Percentiles rank a stretch among this genome's conserved stretches.
phyloP scores from a whole-genome alignment of 73 alveolate genomes.

The Paramecium pentaurelia region DNA sequence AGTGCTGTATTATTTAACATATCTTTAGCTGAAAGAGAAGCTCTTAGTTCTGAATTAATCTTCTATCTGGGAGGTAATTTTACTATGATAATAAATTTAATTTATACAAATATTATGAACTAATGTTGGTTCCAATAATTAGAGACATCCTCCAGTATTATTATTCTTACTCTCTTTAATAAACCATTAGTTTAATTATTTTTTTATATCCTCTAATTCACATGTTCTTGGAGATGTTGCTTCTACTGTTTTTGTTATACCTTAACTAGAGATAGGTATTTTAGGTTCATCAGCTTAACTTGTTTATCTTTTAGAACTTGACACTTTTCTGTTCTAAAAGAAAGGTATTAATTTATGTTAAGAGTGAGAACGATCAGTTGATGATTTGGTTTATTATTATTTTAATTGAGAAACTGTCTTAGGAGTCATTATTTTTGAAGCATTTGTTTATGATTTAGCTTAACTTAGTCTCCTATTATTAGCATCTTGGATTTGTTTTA shows the following conservation, averaged over 20 bases:
- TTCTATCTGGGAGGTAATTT: conserved; percentile 4
- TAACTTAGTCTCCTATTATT: not conserved
- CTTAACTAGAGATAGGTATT: not conserved
- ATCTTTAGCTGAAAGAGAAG: not conserved
- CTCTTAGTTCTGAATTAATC: conserved; percentile 12
- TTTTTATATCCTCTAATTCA: not conserved
- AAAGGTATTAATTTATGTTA: conserved; percentile 9
- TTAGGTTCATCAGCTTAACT: conserved; percentile 44
- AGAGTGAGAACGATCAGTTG: conserved; percentile 34
- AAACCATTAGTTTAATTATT: not conserved
- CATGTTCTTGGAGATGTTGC: not conserved
- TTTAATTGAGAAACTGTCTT: conserved; percentile 21
- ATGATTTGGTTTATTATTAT: not conserved
- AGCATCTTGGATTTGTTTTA: conserved; percentile 19
- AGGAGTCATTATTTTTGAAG: not conserved
- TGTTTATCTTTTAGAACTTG: conserved; percentile 13
- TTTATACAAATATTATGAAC: conserved; percentile 1
- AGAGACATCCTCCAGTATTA: not conserved
- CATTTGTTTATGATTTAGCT: not conserved
- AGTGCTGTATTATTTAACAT: conserved; percentile 16
- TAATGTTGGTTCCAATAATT: not conserved
- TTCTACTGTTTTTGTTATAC: not conserved
- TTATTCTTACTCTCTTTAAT: not conserved
- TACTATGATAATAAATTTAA: not conserved
- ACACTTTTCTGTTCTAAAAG: conserved; percentile 10